phyloP scores from a whole-genome alignment of 805 yeast genomes.

The Ogataea trehalophila region DNA sequence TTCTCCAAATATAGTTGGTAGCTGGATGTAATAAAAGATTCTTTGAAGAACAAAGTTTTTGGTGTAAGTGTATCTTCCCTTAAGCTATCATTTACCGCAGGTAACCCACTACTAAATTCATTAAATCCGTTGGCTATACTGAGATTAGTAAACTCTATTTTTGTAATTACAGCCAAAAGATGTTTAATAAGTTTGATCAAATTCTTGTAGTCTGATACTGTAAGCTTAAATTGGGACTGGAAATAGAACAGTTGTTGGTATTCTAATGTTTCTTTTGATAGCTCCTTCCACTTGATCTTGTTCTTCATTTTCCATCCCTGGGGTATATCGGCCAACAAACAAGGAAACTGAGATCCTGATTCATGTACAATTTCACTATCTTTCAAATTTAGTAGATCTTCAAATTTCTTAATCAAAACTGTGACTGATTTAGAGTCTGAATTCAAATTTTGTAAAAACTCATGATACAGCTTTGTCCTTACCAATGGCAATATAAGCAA shows the following conservation, averaged over 20 bases:
- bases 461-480: constrained; percentile 1
- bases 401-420: too few relatives aligned
- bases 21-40: constrained; percentile 21
- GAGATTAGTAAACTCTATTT: constrained; percentile 6
- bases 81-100: not conserved
- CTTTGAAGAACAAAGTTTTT: constrained; percentile 16
- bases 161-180: constrained; percentile 12
- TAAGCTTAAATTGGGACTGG: constrained; percentile 11
- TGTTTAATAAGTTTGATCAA: constrained; percentile 5
- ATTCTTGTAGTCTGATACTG: constrained; percentile 3
- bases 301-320: constrained; percentile 17
- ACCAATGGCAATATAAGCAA: constrained; percentile 7
- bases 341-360: constrained; percentile 4
- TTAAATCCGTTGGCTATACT: constrained; percentile 10
- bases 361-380: not conserved
- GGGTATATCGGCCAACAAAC: constrained; percentile 16
- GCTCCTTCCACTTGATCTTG: constrained; percentile 20
- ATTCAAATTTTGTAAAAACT: constrained; percentile 3
- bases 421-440: too few relatives aligned
- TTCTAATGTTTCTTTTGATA: constrained; percentile 11
- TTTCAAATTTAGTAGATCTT: not conserved
- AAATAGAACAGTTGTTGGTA: constrained; percentile 17
- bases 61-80: constrained; percentile 18
- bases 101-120: constrained; percentile 9
- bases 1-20: constrained; percentile 23